A percentile compares a stretch with the other conserved stretches of the same genome.
These are phyloP conservation scores for Chenopodium album DNA, from an alignment of 148 eudicot species.

Conservation along the genomic window DNA sequence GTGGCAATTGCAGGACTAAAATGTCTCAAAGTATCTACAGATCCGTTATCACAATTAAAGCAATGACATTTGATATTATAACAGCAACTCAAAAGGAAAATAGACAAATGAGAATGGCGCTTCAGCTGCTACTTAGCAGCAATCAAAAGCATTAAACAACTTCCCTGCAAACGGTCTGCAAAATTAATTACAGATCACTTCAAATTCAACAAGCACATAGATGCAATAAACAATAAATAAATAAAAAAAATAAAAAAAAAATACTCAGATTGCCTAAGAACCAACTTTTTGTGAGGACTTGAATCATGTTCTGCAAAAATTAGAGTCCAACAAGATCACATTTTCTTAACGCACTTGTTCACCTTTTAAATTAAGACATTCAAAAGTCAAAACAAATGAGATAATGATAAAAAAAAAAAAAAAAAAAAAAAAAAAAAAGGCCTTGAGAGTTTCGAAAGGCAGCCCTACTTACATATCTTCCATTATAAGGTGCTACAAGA, in stretches of 20 bases:
- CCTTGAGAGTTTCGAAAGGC: conserved; percentile 4
- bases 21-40: too few species aligned
- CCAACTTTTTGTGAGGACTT: background rate
- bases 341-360: background rate
- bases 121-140: background rate
- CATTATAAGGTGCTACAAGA: conserved; percentile 37
- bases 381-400: background rate
- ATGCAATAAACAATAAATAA: background rate
- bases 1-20: too few species aligned
- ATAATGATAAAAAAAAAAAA: background rate
- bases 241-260: too few species aligned
- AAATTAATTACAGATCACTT: background rate
- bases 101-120: background rate
- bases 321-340: background rate
- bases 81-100: background rate
- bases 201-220: background rate
- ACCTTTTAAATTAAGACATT: background rate
- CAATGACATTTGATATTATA: too few species aligned
- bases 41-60: too few species aligned
- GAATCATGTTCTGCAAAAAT: background rate
- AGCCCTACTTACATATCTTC: conserved; percentile 57
- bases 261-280: background rate
- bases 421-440: too few species aligned
- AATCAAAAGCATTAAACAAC: background rate
- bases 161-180: background rate